Evolutionary conservation across 2,329 filamentous ascomycete genomes (phyloP).

Genomic region (Colletotrichum plurivorum): DNA sequence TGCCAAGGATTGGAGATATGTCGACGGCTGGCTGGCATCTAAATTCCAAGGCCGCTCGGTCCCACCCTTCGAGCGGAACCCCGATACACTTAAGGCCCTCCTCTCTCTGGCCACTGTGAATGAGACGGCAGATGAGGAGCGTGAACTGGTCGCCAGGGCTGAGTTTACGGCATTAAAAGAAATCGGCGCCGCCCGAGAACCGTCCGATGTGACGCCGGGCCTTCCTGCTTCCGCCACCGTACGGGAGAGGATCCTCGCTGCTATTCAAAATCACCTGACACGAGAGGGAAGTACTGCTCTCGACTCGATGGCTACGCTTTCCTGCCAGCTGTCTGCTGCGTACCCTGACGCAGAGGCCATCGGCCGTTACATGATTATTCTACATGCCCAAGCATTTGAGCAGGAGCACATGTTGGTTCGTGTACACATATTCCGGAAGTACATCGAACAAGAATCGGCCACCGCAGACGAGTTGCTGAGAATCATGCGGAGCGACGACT

Average conservation of each 20-base stretch:
- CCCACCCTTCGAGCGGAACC: slow-evolving; percentile 87
- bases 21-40: slow-evolving; percentile 85
- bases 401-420: slow-evolving; percentile 70
- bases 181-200: background rate
- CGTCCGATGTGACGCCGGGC: background rate
- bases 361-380: slow-evolving; percentile 65
- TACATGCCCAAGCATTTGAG: slow-evolving; percentile 68
- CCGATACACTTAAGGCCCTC: slow-evolving; percentile 83
- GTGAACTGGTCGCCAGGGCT: slow-evolving; percentile 68
- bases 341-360: slow-evolving; percentile 64
- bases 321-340: slow-evolving; percentile 64
- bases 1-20: slow-evolving; percentile 91
- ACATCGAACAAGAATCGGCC: slow-evolving; percentile 67
- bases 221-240: slow-evolving; percentile 44
- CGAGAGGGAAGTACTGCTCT: slow-evolving; percentile 69
- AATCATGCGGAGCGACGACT: slow-evolving; percentile 61
- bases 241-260: slow-evolving; percentile 61
- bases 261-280: slow-evolving; percentile 68
- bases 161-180: slow-evolving; percentile 69
- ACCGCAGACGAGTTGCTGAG: slow-evolving; percentile 55
- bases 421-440: slow-evolving; percentile 67
- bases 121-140: slow-evolving; percentile 82
- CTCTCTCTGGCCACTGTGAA: slow-evolving; percentile 82
- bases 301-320: slow-evolving; percentile 68
- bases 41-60: slow-evolving; percentile 75